These are phyloP conservation scores for Penicillium tannophilum DNA, from an alignment of 495 filamentous ascomycete genomes.

Conservation along the genomic window DNA sequence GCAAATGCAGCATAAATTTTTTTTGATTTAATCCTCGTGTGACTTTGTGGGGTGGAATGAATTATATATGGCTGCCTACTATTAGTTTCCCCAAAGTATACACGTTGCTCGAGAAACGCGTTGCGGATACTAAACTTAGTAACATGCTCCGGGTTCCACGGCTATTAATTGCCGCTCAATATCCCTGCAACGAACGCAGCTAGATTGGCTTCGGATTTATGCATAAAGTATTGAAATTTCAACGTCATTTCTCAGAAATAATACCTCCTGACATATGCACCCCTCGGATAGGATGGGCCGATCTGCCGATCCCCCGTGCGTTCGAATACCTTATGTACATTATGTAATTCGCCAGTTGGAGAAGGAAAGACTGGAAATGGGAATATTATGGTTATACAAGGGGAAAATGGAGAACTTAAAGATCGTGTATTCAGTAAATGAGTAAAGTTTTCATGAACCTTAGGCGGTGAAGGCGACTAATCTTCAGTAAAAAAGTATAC, in stretches of 20 bases:
- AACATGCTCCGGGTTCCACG: slow-evolving; percentile 13
- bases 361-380: no score
- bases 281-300: no score
- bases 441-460: no score
- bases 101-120: slow-evolving; percentile 18
- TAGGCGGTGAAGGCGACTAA: no score
- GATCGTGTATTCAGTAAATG: no score
- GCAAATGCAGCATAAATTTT: no score
- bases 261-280: neutral
- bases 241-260: neutral
- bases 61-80: neutral
- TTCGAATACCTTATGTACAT: no score
- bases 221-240: neutral
- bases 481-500: no score
- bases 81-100: neutral
- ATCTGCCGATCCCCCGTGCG: neutral
- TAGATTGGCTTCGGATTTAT: neutral
- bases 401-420: no score
- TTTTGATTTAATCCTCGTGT: neutral
- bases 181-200: neutral
- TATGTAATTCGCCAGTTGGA: no score
- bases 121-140: slow-evolving; percentile 19
- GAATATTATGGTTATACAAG: no score
- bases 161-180: neutral
- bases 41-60: slow-evolving; percentile 2